Conservation (phyloP, 768 basidiomycete species). For the Russula lepida region DNA sequence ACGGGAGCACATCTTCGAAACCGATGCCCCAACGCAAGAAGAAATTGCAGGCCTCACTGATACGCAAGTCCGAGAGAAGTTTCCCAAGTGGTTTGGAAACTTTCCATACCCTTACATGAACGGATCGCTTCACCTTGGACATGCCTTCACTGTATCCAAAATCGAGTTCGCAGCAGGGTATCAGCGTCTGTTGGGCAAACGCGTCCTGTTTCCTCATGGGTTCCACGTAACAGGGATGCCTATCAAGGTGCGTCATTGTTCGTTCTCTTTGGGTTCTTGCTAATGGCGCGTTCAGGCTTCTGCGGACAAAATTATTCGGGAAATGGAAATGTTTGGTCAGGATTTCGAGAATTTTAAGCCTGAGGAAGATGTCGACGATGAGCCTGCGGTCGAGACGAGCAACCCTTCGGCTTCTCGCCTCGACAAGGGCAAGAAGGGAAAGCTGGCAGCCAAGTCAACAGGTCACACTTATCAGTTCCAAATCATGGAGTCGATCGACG, state of each 20-base stretch:
- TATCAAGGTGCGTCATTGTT: conserved; percentile 70
- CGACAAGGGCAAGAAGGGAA: conserved; percentile 91
- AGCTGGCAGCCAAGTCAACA: conserved; percentile 85
- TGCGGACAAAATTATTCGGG: conserved; percentile 95
- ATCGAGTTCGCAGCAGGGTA: conserved; percentile 95
- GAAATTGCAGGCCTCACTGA: conserved; percentile 56
- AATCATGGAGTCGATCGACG: conserved; percentile 91
- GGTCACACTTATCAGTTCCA: conserved; percentile 97
- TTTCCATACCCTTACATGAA: conserved; percentile 99
- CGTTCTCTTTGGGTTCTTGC: not conserved
- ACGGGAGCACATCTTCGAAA: conserved; percentile 71
- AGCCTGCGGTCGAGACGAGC: conserved; percentile 34
- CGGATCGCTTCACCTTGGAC: conserved; percentile 91
- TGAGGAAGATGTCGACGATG: conserved; percentile 36
- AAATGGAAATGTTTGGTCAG: conserved; percentile 91
- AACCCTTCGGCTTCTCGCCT: conserved; percentile 39
- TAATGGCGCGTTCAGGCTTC: conserved; percentile 53
- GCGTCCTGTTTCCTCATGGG: conserved; percentile 93
- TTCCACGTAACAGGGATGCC: conserved; percentile 99
- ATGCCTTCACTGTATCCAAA: conserved; percentile 97
- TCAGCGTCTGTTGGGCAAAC: conserved; percentile 90
- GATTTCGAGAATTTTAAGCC: conserved; percentile 71
- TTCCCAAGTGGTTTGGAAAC: conserved; percentile 97
- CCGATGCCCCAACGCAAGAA: conserved; percentile 64
- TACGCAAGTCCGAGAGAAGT: conserved; percentile 59